Base-by-base conservation (phyloP, 176 grass and related monocot species). In the Hsuehochloa calcarea region DNA sequence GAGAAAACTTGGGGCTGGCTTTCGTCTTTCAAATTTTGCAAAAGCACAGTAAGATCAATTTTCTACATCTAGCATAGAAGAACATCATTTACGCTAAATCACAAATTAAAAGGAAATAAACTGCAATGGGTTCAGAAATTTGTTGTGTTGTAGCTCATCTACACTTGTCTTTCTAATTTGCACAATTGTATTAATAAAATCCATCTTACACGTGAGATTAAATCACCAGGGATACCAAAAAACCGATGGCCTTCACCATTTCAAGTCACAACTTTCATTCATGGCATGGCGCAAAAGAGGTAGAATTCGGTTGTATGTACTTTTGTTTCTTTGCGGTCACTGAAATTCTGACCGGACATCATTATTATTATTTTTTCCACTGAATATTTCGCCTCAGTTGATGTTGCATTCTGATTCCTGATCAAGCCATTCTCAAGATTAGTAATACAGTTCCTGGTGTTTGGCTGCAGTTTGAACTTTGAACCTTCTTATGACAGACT, bases 121-220 rank as follows among this genome's bases (percentile, higher is more conserved):
- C 51, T 31, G 5, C 34, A 71, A 80, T 45, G 8, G n/a, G 15
- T 44, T 60, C 22, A 25, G 29, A 80, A 8, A 56, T 82, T 59
- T 44, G 22, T 2, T 55, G 22, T 3, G 34, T 19, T 40, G 4
- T n/a, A 37, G 66, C 39, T 46, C 65, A 31, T 56, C 0, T 69
- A 3, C 20, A 2, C 19, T 52, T 67, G 0, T 68, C 1, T 79
- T 78, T 12, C 17, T 34, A 34, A 34, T 51, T 23, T 83, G 50
- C 40, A 70, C 41, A 65, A 17, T 44, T 75, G 23, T 26, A 64
- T 70, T 69, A 59, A 69, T 17, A 47, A 69, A 86, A 86, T 46
- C 65, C 64, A 61, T 77, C 29, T 59, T 64, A 1, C 70, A 35
- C 58, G 54, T 34, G 8, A 59, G 14, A 71, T 43, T n/a, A 34